Base-by-base conservation (phyloP, 2,329 filamentous ascomycete genomes). In the Fusarium fujikuroi region DNA sequence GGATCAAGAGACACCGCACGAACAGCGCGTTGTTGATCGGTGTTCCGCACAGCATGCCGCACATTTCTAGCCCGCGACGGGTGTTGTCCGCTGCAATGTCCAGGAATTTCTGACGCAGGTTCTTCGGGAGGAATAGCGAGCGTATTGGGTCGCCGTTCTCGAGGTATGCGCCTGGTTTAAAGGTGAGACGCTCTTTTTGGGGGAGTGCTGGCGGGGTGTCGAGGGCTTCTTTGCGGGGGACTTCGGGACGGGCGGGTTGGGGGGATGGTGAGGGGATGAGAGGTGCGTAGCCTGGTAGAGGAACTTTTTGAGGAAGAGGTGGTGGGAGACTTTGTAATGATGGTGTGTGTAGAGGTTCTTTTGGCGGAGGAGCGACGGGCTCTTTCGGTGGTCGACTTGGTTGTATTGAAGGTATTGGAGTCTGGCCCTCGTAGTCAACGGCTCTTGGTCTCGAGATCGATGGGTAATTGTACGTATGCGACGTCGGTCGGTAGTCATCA, bases 11-110 rank as follows among this genome's bases (percentile, higher is more conserved):
- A 63, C 92, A 91, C 9, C 92, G 94, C 66, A 99, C 91, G 83
- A 98, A 98, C 7, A 99, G 87, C 2, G 96, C 96, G 79, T 98
- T 98, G 75, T 95, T 95, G 78, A 97, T 93, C 2, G 95, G 87
- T 2, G 94, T 95, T 12, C 95, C 96, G 78, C 95, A 97, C 16
- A 99, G 88, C 74, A 99, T 95, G 40, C 95, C 96, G 80, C 96
- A 98, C 75, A 96, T 98, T 83, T 99, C 96, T 23, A 98, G 87
- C 40, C 97, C 97, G 7, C 87, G 87, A 36, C 85, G 84, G 0
- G 96, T 99, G 80, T 99, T 98, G 23, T 89, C 83, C 0, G 88
- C 83, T 0, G 95, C 95, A 36, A 95, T 84, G 7, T 88, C 83
- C 23, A 98, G 87, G 80, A 99, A 99, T 10, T 87, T 85, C 5